phyloP scores from a whole-genome alignment of 2,329 filamentous ascomycete species.

The Scortechinia acanthostroma region DNA sequence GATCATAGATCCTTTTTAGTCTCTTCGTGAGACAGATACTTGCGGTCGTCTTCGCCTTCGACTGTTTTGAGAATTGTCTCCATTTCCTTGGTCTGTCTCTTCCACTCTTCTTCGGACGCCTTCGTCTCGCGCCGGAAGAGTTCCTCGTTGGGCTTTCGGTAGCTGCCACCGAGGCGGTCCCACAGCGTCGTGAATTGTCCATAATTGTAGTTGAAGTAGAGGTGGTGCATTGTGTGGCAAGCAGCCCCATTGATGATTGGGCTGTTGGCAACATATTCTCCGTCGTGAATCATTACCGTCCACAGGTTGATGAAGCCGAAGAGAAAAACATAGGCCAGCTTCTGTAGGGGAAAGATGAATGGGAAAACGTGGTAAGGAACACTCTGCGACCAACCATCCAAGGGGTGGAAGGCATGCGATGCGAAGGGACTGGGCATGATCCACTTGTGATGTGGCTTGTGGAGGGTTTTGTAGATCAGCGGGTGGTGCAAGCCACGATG shows the following conservation, averaged over 20 bases:
- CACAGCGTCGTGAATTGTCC: conserved; percentile 90
- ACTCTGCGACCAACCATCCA: conserved; percentile 84
- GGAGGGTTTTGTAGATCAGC: conserved; percentile 73
- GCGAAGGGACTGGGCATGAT: conserved; percentile 96
- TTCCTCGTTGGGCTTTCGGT: conserved; percentile 77
- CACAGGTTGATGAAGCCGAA: conserved; percentile 94
- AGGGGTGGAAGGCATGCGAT: conserved; percentile 86
- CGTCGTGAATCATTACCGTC: conserved; percentile 94
- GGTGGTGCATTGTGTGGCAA: conserved; percentile 86
- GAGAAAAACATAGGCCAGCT: conserved; percentile 76
- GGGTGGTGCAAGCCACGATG: conserved; percentile 81
- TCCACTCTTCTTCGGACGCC: conserved; percentile 76
- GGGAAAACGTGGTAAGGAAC: conserved; percentile 90
- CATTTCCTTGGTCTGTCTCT: conserved; percentile 69
- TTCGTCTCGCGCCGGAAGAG: conserved; percentile 80
- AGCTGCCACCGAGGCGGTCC: conserved; percentile 82
- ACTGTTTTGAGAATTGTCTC: conserved; percentile 72
- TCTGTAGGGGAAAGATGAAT: conserved; percentile 86
- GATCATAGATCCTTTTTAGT: conserved; percentile 28
- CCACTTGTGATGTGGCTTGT: conserved; percentile 99
- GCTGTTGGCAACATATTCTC: conserved; percentile 85
- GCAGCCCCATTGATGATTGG: conserved; percentile 91
- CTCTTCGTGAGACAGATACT: conserved; percentile 25
- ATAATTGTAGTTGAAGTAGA: conserved; percentile 86
- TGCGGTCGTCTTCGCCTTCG: conserved; percentile 43